Percentiles rank a stretch among this genome's conserved stretches.
Conservation (phyloP, 2,329 filamentous ascomycete genomes). For the Diaporthe sp. region DNA sequence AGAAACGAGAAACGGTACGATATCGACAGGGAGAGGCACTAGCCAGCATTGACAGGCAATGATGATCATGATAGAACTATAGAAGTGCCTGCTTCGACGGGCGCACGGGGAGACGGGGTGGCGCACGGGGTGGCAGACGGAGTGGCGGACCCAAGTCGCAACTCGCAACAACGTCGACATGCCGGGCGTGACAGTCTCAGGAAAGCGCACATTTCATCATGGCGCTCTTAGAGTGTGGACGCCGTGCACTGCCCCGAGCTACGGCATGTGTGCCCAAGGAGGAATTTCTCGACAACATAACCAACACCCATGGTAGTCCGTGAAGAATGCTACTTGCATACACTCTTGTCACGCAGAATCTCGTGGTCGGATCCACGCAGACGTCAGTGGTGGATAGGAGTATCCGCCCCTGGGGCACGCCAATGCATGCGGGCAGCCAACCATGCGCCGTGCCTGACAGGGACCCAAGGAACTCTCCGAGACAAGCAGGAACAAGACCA, state of each 20-base stretch:
- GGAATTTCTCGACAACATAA: not conserved
- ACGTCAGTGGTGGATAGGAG: constrained; percentile 27
- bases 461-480: constrained; percentile 1
- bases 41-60: not conserved
- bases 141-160: not conserved
- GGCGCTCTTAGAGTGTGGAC: not conserved
- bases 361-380: not conserved
- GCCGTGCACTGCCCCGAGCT: not conserved
- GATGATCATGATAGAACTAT: not conserved
- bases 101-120: not conserved
- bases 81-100: not conserved
- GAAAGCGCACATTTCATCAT: not conserved
- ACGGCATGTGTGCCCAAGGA: not conserved
- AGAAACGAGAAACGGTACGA: not conserved
- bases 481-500: not conserved
- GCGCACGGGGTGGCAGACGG: not conserved
- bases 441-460: constrained; percentile 21
- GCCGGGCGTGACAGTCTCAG: not conserved
- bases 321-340: too few relatives aligned
- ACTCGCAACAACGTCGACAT: not conserved
- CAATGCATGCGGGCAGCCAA: constrained; percentile 21
- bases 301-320: too few relatives aligned
- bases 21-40: not conserved
- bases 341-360: not conserved
- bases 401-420: not conserved